These are phyloP conservation scores for Rhexocercosporidium sp. DNA, from an alignment of 2,329 filamentous ascomycete species.

Conservation along the genomic window DNA sequence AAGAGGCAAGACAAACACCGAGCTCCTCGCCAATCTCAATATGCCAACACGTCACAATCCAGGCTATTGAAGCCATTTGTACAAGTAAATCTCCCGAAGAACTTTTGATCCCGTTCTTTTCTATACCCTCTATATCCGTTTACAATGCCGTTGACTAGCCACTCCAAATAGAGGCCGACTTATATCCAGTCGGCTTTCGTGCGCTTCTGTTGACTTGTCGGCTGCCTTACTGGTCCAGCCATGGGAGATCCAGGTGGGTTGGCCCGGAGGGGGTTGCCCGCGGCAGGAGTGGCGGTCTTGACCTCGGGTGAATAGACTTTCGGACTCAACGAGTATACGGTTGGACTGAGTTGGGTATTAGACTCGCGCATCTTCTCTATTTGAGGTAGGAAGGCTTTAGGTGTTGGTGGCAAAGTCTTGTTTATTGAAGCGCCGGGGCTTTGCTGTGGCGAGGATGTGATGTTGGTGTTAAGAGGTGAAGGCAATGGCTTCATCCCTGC, in stretches of 20 bases:
- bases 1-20: conserved; percentile 15
- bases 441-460: conserved; percentile 13
- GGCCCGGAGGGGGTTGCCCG: background rate
- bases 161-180: conserved; percentile 4
- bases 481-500: conserved; percentile 12
- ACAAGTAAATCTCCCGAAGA: conserved; percentile 3
- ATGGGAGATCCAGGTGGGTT: conserved; percentile 6
- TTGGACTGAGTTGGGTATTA: conserved; percentile 50
- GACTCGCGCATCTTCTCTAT: conserved; percentile 43
- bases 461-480: conserved; percentile 10
- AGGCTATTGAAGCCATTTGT: background rate
- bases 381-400: conserved; percentile 24
- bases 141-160: background rate
- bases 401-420: conserved; percentile 34
- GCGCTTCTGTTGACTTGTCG: conserved; percentile 1
- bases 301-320: conserved; percentile 51
- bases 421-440: conserved; percentile 22
- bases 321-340: conserved; percentile 57
- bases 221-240: background rate
- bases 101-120: background rate
- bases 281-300: conserved; percentile 15
- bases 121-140: conserved; percentile 1
- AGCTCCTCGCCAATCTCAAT: conserved; percentile 12
- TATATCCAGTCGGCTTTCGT: conserved; percentile 22
- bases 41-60: background rate